Evolutionary conservation across 176 grass and related monocot genomes (phyloP).

Genomic region (Avena eriantha): DNA sequence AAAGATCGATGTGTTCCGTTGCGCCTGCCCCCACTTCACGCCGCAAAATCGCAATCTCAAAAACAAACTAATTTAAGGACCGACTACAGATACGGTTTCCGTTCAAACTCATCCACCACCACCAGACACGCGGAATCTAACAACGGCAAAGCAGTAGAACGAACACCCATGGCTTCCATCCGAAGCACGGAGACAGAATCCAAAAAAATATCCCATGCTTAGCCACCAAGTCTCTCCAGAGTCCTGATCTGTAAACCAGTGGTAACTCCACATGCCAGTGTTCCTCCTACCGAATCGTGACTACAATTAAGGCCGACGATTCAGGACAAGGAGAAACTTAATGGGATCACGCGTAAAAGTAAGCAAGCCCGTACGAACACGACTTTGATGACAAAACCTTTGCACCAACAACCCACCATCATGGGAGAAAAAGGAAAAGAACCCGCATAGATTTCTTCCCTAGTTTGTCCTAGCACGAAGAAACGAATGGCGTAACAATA

Average conservation of each 20-base stretch:
- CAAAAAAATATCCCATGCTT: neutral
- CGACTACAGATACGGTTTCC: neutral
- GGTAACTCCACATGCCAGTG: neutral
- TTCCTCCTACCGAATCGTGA: neutral
- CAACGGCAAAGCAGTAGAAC: neutral
- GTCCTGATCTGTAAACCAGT: neutral
- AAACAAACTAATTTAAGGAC: neutral
- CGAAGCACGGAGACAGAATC: neutral
- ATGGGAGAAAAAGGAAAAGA: constrained; percentile 18
- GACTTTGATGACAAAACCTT: constrained; percentile 34
- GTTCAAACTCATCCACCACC: neutral
- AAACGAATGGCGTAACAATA: neutral
- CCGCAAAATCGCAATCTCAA: neutral
- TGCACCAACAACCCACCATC: constrained; percentile 28
- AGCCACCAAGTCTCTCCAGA: constrained; percentile 1
- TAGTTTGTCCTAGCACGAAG: neutral
- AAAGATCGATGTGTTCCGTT: constrained; percentile 7
- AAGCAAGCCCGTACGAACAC: constrained; percentile 27
- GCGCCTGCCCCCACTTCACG: neutral
- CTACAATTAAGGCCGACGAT: constrained; percentile 17
- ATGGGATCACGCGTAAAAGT: constrained; percentile 49
- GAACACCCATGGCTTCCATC: neutral
- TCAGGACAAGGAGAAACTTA: constrained; percentile 23
- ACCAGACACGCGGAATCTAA: neutral
- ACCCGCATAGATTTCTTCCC: neutral